Base-by-base conservation (phyloP, 2,329 filamentous ascomycete genomes). In the Cadophora gregata region DNA sequence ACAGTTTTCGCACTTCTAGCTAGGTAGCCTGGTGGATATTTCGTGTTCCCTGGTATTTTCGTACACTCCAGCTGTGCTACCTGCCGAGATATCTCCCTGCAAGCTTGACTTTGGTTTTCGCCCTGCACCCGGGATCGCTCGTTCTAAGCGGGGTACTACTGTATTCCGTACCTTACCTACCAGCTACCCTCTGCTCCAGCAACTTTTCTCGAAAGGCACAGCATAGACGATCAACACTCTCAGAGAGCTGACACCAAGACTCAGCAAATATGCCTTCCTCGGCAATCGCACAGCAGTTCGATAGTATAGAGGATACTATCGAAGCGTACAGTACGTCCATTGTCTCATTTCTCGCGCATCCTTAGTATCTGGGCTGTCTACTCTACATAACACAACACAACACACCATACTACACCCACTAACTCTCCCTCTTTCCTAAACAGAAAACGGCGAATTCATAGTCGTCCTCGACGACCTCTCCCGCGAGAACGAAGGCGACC, bases 401-500 rank as follows among this genome's bases (percentile, higher is more conserved):
- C 27, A 51, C 6, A 42, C 42, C 42, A 47, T 6, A 53, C n/a
- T 27, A 51, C 53, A 36, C 59, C 21, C 36, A 64, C 70, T 71
- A 55, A 71, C 47, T 62, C 56, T 62, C 36, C 31, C 58, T 66
- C 14, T n/a, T n/a, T n/a, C n/a, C 10, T 16, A 36, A 36, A 27
- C 25, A 92, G 90, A 84, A 75, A 87, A 89, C 80, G 93, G 93
- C 79, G 90, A 98, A 78, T 98, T 98, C 85, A 90, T 99, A 78
- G 89, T 99, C 69, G 95, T 97, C 45, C 92, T 99, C 76, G 96
- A 99, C 83, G 92, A 93, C 73, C 89, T 93, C 71, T 88, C 90
- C 69, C 94, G 96, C 79, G 96, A 99, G 80, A 99, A 99, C 80
- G 96, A 99, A 85, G 96, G 94, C 79, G 96, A 99, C 82, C 88